Evolutionary conservation across 257 asterid genomes (phyloP), one percentile per base, ranked within the genome.

Genomic region (Forsythia suspensa): DNA sequence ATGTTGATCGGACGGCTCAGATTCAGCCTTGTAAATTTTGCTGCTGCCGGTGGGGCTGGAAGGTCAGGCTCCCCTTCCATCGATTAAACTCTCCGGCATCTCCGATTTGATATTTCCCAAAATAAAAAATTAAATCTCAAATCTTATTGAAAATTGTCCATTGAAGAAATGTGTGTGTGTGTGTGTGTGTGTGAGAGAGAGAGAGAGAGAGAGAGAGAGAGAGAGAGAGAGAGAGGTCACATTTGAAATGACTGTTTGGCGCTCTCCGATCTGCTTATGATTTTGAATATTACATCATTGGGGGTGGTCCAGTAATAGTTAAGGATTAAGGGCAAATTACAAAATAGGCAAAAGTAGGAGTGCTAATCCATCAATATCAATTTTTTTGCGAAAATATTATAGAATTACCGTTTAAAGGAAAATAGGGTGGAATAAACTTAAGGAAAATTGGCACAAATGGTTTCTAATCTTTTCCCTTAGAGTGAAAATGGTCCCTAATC

Each of bases 11-110:
- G 88, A 73, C 84, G 92, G 79, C 86, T 77, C 16, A 82, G 89
- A 78, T 82, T 80, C 82, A 88, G 85, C 69, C 83, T 84, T 70
- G 89, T 52, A 85, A 89, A 85, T 18, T 83, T 71, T 69, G 80
- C 78, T 72, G 81, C 85, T 74, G 86, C 86, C 44, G 85, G 83
- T 69, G 85, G 90, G 78, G 73, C 86, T 84, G 90, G 96, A 89
- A 87, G 92, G 86, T 93, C 92, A 88, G 90, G 82, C 89, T 94
- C 96, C 90, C 91, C 94, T 86, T 94, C 95, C 97, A 92, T 92
- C 78, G 94, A 85, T 82, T 77, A 80, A 79, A 73, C 86, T 75
- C 85, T 84, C 59, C 71, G 82, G 78, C 91, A 89, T 86, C 39
- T 84, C 88, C 72, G 80, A 38, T 63, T 52, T 34, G 24, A 20